Evolutionary conservation across 345 rosid genomes (phyloP), one percentile per base, ranked within the genome.

Genomic region (Hibiscus mutabilis): DNA sequence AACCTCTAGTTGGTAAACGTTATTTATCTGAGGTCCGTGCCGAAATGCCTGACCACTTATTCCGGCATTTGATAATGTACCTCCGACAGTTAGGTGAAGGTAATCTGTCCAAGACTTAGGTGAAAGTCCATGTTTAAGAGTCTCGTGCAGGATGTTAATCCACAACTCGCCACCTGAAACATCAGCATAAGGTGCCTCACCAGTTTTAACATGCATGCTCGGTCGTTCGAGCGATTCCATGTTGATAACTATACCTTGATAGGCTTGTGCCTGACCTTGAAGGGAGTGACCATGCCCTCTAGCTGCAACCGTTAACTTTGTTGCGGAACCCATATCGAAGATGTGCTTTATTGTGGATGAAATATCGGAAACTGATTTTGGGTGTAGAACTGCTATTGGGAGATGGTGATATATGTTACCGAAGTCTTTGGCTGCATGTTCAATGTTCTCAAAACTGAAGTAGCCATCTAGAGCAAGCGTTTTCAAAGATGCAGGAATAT

Each of bases 41-140:
- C 73, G 80, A 79, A 89, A 96, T 21, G 99, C 94, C 76, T 96
- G 99, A 60, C 99, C 98, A 27, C 99, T 91, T 37, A 96, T 89
- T 55, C 99, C 99, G 4, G 91, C 99, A 56, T 92, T 89, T 1
- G 98, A 90, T 24, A 92, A 70, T 65, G 99, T 96, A 19, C 99
- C 98, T 25, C 99, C 99, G 11, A 92, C 88, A 1, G 94, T 86
- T 35, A 96, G 82, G 80, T 96, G 90, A 73, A 96, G 94, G 87
- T 96, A 92, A 75, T 92, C 99, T 1, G 99, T 96, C 99, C 98
- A 92, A 1, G 99, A 89, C 80, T 86, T 90, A 2, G 98, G 99
- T 72, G 97, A 74, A 52, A 92, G 86, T 70, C 97, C 97, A 10
- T 82, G 52, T 79, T 85, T 88, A 27, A 96, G 87, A 63, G 96